Percentiles rank a stretch among this genome's conserved stretches.
phyloP scores from a whole-genome alignment of 2,329 filamentous ascomycete species.

The Aureobasidium mangrovei region DNA sequence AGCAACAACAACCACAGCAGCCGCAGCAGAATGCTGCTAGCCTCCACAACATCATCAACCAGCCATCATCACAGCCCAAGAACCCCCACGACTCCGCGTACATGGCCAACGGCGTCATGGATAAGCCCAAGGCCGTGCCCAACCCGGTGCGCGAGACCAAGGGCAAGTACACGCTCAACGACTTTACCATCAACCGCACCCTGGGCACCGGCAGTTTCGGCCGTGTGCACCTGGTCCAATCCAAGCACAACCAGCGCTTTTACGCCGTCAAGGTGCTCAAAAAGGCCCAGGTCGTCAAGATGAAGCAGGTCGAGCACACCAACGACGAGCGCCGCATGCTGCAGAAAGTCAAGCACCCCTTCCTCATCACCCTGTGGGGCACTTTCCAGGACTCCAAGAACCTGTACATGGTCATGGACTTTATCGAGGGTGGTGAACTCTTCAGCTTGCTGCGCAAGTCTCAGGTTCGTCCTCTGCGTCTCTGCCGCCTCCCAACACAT shows the following conservation, averaged over 20 bases:
- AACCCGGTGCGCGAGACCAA: conserved; percentile 62
- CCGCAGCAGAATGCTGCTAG: conserved; percentile 64
- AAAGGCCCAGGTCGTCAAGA: conserved; percentile 96
- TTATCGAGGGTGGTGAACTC: conserved; percentile 94
- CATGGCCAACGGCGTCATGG: conserved; percentile 29
- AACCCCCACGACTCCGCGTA: conserved; percentile 26
- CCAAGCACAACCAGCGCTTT: conserved; percentile 94
- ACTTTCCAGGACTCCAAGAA: conserved; percentile 95
- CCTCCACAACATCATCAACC: conserved; percentile 77
- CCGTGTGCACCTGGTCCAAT: conserved; percentile 91
- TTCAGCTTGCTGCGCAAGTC: conserved; percentile 94
- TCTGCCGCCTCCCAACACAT: conserved; percentile 11
- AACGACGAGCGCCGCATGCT: conserved; percentile 97
- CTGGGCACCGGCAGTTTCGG: conserved; percentile 96
- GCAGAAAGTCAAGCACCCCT: conserved; percentile 93
- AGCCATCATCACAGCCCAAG: conserved; percentile 42
- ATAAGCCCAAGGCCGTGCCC: conserved; percentile 26
- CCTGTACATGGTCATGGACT: conserved; percentile 99
- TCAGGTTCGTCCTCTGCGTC: conserved; percentile 49
- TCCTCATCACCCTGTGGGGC: conserved; percentile 95
- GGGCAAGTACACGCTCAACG: conserved; percentile 88
- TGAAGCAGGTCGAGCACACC: conserved; percentile 99
- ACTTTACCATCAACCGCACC: conserved; percentile 85
- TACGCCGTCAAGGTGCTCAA: conserved; percentile 98
- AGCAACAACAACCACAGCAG: conserved; percentile 18